Evolutionary conservation across 2,329 filamentous ascomycete genomes (phyloP), one percentile per base, ranked within the genome.

Genomic region (Biscogniauxia sp.): DNA sequence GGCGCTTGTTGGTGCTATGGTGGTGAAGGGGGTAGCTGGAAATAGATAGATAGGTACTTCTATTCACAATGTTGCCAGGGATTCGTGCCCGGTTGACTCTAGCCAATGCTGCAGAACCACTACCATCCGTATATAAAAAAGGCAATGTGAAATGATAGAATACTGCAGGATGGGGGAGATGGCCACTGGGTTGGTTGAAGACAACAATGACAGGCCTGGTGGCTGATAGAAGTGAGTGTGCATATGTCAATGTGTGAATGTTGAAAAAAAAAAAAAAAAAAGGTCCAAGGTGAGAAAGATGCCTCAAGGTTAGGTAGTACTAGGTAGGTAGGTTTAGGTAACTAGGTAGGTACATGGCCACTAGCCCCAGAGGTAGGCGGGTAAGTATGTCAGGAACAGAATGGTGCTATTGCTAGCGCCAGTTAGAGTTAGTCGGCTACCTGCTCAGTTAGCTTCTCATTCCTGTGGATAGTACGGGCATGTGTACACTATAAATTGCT

Each of bases 1-100:
- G 70, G 70, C 70, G 70, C 68, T 70, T 73, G 69, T 58, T 66
- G 65, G 66, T 65, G 15, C 65, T 67, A 64, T 66, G 28, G 64
- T 66, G 64, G 64, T 63, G 66, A 67, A 61, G 66, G 64, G 61
- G 64, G 63, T 63, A 60, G 57, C 62, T 61, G 5, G 26, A 13
- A 9, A 7, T 32, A 13, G 11, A 7, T 32, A 13, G 3, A 3
- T 13, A 32, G 11, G 23, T 37, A 17, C 37, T 45, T n/a, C n/a
- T n/a, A n/a, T n/a, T 45, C 13, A 45, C 37, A n/a, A n/a, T 45
- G 37, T 9, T n/a, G 37, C 17, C 13, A 45, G 37, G 37, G 37
- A 45, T 45, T 45, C 2, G 37, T n/a, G 13, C 37, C 37, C 2
- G 15, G 13, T 17, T 6, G 17, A 45, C 11, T 17, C 37, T 45